Conservation (phyloP, 768 basidiomycete species). For the Boletellus emodensis region DNA sequence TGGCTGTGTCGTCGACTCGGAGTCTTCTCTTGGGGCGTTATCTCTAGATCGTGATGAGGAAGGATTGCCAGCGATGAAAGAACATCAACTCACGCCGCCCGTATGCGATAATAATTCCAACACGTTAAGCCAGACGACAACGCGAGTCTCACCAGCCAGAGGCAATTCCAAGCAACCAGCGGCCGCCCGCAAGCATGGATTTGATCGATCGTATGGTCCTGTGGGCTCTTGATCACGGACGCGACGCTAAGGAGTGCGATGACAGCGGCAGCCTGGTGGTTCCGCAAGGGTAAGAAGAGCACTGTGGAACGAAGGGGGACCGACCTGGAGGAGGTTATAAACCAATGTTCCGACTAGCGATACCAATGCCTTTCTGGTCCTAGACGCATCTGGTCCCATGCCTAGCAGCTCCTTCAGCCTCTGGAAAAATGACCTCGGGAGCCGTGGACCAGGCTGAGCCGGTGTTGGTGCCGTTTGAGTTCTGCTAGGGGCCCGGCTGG, state of each 20-base stretch:
- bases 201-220: conserved; percentile 40
- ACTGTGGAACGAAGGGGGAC: conserved; percentile 10
- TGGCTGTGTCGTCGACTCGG: conserved; percentile 22
- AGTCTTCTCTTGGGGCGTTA: conserved; percentile 25
- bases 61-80: neutral
- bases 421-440: conserved; percentile 18
- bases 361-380: conserved; percentile 50
- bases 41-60: conserved; percentile 19
- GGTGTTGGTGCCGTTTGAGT: conserved; percentile 1
- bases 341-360: conserved; percentile 47
- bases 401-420: conserved; percentile 44
- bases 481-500: conserved; percentile 17
- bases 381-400: conserved; percentile 48
- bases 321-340: conserved; percentile 54
- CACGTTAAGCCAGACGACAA: conserved; percentile 47
- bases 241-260: conserved; percentile 48
- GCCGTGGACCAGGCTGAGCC: conserved; percentile 5
- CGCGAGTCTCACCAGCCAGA: conserved; percentile 57
- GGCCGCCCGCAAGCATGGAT: conserved; percentile 63
- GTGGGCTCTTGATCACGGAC: conserved; percentile 45
- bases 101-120: conserved; percentile 50
- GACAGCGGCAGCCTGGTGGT: conserved; percentile 46
- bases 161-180: conserved; percentile 60
- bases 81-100: conserved; percentile 27
- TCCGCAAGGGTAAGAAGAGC: conserved; percentile 1